Evolutionary conservation across 192 early-diverging fungal genomes (phyloP).

Genomic region (Spizellomyces punctatus): DNA sequence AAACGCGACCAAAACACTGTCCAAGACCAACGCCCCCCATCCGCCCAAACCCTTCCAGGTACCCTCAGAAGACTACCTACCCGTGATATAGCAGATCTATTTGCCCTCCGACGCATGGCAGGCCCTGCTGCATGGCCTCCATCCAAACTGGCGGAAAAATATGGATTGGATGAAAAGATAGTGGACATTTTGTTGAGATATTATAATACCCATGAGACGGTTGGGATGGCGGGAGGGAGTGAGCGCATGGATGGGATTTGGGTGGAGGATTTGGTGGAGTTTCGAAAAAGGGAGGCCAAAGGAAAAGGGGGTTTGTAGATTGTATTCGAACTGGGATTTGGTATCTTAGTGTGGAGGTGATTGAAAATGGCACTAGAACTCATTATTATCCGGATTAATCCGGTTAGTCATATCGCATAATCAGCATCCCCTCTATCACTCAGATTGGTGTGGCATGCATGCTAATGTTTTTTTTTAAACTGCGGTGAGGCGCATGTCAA

Average conservation of each 20-base stretch:
- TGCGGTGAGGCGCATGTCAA: too few species aligned
- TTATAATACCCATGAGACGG: conserved; percentile 20
- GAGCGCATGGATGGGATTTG: conserved; percentile 19
- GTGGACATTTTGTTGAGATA: conserved; percentile 13
- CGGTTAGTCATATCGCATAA: too few species aligned
- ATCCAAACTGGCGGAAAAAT: conserved; percentile 1
- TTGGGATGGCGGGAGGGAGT: conserved; percentile 7
- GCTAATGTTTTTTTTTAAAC: too few species aligned
- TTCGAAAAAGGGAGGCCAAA: conserved; percentile 11
- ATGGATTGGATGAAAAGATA: conserved; percentile 4
- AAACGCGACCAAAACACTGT: neutral
- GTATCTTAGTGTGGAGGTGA: too few species aligned
- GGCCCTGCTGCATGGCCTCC: neutral
- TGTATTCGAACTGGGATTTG: too few species aligned
- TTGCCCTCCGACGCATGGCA: neutral
- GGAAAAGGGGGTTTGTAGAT: neutral
- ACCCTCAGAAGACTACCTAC: neutral
- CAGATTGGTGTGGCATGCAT: too few species aligned
- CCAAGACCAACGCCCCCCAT: neutral
- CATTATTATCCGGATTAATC: too few species aligned
- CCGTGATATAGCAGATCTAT: neutral
- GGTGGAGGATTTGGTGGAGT: conserved; percentile 18
- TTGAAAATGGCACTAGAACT: too few species aligned
- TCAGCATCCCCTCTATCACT: too few species aligned
- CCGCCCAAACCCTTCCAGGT: neutral